Conservation (phyloP, 371 early-diverging fungal species). For the Parasitella parasitica region DNA sequence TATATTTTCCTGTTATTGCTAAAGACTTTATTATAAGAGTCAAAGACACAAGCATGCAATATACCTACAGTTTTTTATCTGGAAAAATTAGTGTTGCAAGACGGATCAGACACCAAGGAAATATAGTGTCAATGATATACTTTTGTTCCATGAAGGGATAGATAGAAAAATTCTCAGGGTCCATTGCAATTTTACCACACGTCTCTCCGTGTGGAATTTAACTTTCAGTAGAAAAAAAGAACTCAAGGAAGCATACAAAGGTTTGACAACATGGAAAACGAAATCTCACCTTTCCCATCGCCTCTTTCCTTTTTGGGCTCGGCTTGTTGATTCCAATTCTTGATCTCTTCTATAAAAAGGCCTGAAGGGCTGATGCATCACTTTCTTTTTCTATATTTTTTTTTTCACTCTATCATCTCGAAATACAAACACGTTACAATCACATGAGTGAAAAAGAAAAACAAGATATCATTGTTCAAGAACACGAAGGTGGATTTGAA, state of each 20-base stretch:
- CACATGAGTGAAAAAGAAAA: slow-evolving; percentile 11
- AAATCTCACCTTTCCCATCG: too few relatives aligned
- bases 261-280: background rate
- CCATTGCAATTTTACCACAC: background rate
- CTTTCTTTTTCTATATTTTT: background rate
- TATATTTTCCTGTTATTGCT: too few relatives aligned
- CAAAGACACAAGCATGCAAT: too few relatives aligned
- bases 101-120: background rate
- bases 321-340: too few relatives aligned
- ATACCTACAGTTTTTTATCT: too few relatives aligned
- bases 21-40: too few relatives aligned
- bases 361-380: background rate
- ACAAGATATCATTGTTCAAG: slow-evolving; percentile 9
- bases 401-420: background rate
- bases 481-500: slow-evolving; percentile 29
- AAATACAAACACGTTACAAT: background rate
- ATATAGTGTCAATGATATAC: background rate
- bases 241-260: background rate
- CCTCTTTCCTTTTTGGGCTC: too few relatives aligned
- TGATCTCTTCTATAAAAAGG: background rate
- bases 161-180: background rate
- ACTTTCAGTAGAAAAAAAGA: background rate
- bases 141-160: background rate
- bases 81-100: background rate
- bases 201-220: background rate